These are phyloP conservation scores for Madurella mycetomatis DNA, from an alignment of 2,329 filamentous ascomycete species.

Conservation along the genomic window DNA sequence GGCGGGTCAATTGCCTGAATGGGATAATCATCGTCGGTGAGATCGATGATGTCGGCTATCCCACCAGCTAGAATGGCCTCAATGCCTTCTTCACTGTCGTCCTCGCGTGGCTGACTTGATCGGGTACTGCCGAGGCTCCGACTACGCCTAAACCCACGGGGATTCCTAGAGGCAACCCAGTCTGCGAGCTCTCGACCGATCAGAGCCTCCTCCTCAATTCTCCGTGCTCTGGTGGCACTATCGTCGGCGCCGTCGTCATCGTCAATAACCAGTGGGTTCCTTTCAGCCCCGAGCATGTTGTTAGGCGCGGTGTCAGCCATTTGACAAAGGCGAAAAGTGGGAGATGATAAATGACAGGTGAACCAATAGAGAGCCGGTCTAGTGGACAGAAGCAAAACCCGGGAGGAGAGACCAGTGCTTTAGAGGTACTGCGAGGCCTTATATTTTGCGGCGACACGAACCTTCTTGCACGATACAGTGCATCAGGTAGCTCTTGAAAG, in stretches of 20 bases:
- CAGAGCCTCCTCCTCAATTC: background rate
- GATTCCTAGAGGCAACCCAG: background rate
- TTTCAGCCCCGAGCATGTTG: too few species aligned
- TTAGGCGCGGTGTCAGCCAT: too few species aligned
- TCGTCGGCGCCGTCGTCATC: constrained; percentile 6
- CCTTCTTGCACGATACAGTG: too few species aligned
- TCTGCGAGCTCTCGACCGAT: background rate
- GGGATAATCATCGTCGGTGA: constrained; percentile 9
- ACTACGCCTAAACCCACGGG: background rate
- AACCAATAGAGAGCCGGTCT: too few species aligned
- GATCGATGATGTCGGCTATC: constrained; percentile 15
- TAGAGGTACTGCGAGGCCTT: too few species aligned
- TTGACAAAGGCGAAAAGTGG: too few species aligned
- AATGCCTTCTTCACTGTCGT: background rate
- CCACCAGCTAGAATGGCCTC: constrained; percentile 11
- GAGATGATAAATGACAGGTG: too few species aligned
- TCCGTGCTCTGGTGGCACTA: background rate
- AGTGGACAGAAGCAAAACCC: too few species aligned
- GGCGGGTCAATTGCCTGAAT: background rate
- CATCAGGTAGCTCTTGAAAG: too few species aligned
- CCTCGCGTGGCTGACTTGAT: background rate
- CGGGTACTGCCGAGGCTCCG: background rate
- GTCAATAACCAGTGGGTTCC: constrained; percentile 6
- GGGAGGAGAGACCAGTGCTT: too few species aligned
- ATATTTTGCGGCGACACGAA: too few species aligned